Base-by-base conservation (phyloP, 257 asterid genomes). In the Orobanche coerulescens region DNA sequence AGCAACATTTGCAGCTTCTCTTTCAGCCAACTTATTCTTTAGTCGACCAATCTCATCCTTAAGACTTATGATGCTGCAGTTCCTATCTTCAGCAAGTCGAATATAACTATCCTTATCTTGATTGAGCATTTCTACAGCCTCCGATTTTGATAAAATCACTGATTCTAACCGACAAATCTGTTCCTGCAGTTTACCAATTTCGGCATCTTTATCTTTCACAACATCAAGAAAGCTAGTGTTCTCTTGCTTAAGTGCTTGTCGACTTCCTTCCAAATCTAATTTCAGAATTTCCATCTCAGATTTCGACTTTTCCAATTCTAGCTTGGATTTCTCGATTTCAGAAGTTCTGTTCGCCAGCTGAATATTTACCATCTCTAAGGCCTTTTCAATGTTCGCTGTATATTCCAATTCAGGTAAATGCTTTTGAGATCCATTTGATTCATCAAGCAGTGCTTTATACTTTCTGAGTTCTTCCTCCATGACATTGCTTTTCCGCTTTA, bases 11-110 rank as follows among this genome's bases (percentile, higher is more conserved):
- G 52, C 60, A 26, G 70, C 46, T 65, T 79, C 76, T 53, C 30
- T 55, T 61, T 73, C 73, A 51, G 70, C 62, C 47, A 73, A 30
- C 64, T 70, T 66, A 7, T 61, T 25, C 61, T 64, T 68, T 13
- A 76, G 48, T 26, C 26, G 68, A 57, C 61, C 61, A 71, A 76
- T 61, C 77, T 76, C 76, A 46, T 31, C 54, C 62, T 62, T 37
- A 60, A 79, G 76, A 31, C 53, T 60, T 53, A 40, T 54, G 23
- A 70, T 62, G 69, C 55, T 34, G 39, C 52, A 16, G 61, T 24
- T 42, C 73, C 57, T 67, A 28, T 76, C 81, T 66, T 76, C 72
- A 50, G 75, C 77, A 31, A 72, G 64, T 64, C 13, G 71, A 18
- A 59, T 24, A 56, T 39, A 58, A 13, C 22, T 49, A 64, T 76